Percentiles rank a stretch among this genome's conserved stretches.
Evolutionary conservation across 73 alveolate species (phyloP).

Genomic region (Paramecium pentaurelia): DNA sequence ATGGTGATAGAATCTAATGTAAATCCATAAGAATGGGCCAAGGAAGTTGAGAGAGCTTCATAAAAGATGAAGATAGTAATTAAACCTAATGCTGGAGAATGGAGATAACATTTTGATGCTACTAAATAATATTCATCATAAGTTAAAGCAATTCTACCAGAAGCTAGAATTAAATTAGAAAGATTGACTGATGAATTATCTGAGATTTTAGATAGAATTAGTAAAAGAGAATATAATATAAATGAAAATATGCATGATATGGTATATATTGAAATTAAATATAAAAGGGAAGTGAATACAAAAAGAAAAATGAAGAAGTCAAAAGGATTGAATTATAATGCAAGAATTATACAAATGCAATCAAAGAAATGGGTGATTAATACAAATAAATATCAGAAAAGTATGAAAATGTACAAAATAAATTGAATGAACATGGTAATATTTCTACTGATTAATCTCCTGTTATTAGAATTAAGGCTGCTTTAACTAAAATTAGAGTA

Average conservation of each 20-base stretch:
- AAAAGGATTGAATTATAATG: constrained; percentile 30
- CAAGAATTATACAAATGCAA: constrained; percentile 25
- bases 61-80: constrained; percentile 30
- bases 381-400: constrained; percentile 42
- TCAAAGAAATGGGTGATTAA: constrained; percentile 47
- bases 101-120: constrained; percentile 53
- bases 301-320: constrained; percentile 38
- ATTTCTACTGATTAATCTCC: constrained; percentile 54
- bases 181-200: constrained; percentile 45
- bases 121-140: constrained; percentile 43
- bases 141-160: constrained; percentile 32
- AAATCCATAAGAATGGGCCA: constrained; percentile 52
- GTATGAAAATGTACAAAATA: constrained; percentile 9
- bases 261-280: not conserved
- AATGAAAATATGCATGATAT: constrained; percentile 32
- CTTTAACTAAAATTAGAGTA: constrained; percentile 48
- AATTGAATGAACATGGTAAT: constrained; percentile 50
- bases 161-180: constrained; percentile 47
- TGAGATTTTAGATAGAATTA: constrained; percentile 47
- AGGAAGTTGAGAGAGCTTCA: constrained; percentile 60
- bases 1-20: constrained; percentile 46
- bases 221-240: constrained; percentile 48
- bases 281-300: constrained; percentile 32
- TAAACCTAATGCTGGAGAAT: constrained; percentile 50
- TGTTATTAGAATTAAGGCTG: constrained; percentile 53